These are phyloP conservation scores for Sicyos baderoa DNA, from an alignment of 306 rosid species.

Conservation along the genomic window DNA sequence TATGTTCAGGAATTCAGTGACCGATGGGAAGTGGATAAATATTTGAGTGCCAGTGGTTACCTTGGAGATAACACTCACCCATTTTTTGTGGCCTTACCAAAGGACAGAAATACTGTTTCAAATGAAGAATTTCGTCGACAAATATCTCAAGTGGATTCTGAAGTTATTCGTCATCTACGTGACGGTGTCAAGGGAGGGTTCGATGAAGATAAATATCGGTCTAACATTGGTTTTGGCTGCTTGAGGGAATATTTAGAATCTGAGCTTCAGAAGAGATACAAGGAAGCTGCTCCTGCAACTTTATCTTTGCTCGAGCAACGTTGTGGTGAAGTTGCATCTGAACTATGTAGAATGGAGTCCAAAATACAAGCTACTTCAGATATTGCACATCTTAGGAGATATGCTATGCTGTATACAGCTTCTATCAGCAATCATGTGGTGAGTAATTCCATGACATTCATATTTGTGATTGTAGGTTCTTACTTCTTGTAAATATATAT, in stretches of 20 bases:
- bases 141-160: slow-evolving; percentile 73
- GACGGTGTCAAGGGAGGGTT: slow-evolving; percentile 82
- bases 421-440: slow-evolving; percentile 90
- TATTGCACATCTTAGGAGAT: slow-evolving; percentile 78
- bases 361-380: slow-evolving; percentile 83
- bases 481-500: background rate
- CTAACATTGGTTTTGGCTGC: slow-evolving; percentile 65
- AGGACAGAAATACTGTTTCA: slow-evolving; percentile 65
- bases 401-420: slow-evolving; percentile 70
- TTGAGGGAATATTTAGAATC: slow-evolving; percentile 78
- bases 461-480: slow-evolving; percentile 3
- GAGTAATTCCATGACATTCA: slow-evolving; percentile 24
- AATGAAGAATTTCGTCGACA: slow-evolving; percentile 92
- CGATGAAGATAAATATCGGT: slow-evolving; percentile 76
- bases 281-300: slow-evolving; percentile 97
- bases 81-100: slow-evolving; percentile 81
- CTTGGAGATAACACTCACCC: slow-evolving; percentile 76
- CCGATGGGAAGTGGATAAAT: slow-evolving; percentile 96
- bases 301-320: slow-evolving; percentile 96
- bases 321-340: slow-evolving; percentile 62
- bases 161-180: slow-evolving; percentile 73
- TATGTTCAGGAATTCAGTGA: slow-evolving; percentile 72
- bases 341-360: slow-evolving; percentile 55
- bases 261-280: slow-evolving; percentile 89
- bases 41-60: slow-evolving; percentile 92